Conservation (phyloP, 78 protist genomes). For the slime mould (Dictyostelium discoideum) region dicty_2.7 NC_007090.3:1398501-1399000, state of each 20-base stretch:
- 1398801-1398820: not conserved
- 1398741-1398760: slow-evolving; percentile 18
- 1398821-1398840: slow-evolving; percentile 18
- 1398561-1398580: not conserved
- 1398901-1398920: slow-evolving; percentile 65
- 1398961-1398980: not conserved
- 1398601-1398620: not conserved
- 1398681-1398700: not conserved
- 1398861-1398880: slow-evolving; percentile 56
- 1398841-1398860: slow-evolving; percentile 54
- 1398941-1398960: not conserved
- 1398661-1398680: not conserved
- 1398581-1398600: too few relatives aligned
- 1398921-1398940: slow-evolving; percentile 47
- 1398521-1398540: not conserved
- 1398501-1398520: not conserved
- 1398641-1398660: not conserved
- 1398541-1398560: not conserved
- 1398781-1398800: not conserved
- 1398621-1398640: too few relatives aligned
- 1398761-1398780: not conserved
- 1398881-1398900: slow-evolving; percentile 67
- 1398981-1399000: not conserved
- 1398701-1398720: not conserved
- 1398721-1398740: not conserved